These are phyloP conservation scores for Setaria viridis DNA, from an alignment of 202 grass and related monocot species.

Conservation along the genomic window DNA sequence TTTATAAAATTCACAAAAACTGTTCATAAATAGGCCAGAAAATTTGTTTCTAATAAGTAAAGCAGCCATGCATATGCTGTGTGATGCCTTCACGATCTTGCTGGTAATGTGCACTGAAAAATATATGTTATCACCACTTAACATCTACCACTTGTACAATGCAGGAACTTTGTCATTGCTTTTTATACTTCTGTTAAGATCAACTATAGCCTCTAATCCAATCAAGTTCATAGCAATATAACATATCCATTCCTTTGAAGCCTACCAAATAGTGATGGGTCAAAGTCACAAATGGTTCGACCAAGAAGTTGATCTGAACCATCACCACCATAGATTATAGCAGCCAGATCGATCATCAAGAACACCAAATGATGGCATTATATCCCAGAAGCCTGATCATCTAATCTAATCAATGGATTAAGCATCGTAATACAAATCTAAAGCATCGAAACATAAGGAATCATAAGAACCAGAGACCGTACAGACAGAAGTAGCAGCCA, in stretches of 20 bases:
- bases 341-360: conserved; percentile 19
- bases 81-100: neutral
- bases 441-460: conserved; percentile 4
- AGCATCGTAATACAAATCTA: conserved; percentile 33
- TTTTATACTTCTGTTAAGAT: conserved; percentile 27
- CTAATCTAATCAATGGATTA: conserved; percentile 15
- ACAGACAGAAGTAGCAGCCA: conserved; percentile 22
- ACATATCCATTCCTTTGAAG: conserved; percentile 1
- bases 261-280: neutral
- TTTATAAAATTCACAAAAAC: conserved; percentile 10
- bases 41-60: conserved; percentile 5
- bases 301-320: conserved; percentile 27
- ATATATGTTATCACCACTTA: neutral
- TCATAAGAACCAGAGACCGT: conserved; percentile 4
- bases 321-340: neutral
- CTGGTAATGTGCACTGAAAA: conserved; percentile 25
- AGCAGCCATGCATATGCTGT: neutral
- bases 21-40: conserved; percentile 23
- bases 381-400: conserved; percentile 21
- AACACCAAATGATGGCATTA: conserved; percentile 32
- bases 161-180: neutral
- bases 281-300: neutral
- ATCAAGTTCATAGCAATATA: neutral
- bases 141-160: conserved; percentile 23
- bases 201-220: conserved; percentile 3